These are phyloP conservation scores for Letharia lupina DNA, from an alignment of 495 filamentous ascomycete species.

Conservation along the genomic window DNA sequence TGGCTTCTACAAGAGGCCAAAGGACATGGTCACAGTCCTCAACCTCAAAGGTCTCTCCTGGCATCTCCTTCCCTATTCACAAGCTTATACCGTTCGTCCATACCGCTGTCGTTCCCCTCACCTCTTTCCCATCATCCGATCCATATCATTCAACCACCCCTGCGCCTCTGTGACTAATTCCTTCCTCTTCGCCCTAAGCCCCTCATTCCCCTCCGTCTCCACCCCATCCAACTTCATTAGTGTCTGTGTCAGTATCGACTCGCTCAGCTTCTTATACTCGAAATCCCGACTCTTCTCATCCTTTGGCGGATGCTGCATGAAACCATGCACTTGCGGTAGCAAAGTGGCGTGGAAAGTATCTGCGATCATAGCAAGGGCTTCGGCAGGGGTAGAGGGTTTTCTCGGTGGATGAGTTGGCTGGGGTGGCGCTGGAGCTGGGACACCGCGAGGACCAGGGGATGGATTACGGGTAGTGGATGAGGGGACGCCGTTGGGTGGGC, in stretches of 20 bases:
- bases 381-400: conserved; percentile 44
- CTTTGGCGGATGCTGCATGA: conserved; percentile 53
- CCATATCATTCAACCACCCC: conserved; percentile 14
- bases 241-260: conserved; percentile 76
- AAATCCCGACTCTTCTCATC: conserved; percentile 65
- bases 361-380: conserved; percentile 64
- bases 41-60: background rate
- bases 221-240: conserved; percentile 80
- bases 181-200: conserved; percentile 53
- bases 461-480: conserved; percentile 18
- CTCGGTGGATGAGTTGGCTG: conserved; percentile 33
- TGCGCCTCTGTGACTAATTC: conserved; percentile 51
- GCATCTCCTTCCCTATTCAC: background rate
- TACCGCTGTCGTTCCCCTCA: background rate
- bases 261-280: conserved; percentile 71
- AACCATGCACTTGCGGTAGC: conserved; percentile 57
- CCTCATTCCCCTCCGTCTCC: conserved; percentile 59
- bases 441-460: conserved; percentile 13
- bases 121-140: conserved; percentile 9
- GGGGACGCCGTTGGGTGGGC: conserved; percentile 19
- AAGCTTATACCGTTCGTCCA: background rate
- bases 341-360: conserved; percentile 58
- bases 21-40: background rate
- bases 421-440: conserved; percentile 22
- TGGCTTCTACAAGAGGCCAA: background rate